Base-by-base conservation (phyloP, 306 rosid genomes). In the Vigna mungo region DNA sequence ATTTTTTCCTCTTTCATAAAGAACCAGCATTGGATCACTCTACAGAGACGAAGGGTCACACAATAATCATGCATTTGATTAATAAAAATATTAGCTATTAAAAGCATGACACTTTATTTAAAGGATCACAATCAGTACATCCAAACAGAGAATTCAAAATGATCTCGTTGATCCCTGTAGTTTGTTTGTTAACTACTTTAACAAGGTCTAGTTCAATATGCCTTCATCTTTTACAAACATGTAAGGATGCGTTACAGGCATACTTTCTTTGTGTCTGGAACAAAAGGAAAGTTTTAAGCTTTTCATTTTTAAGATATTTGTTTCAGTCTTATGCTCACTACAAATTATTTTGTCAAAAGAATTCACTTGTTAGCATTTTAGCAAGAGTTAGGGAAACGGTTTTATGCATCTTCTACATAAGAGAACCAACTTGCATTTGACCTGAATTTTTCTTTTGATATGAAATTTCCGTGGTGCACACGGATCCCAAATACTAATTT, bases 1-100 rank as follows among this genome's bases (percentile, higher is more conserved):
- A 80, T 96, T 94, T 84, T 85, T 91, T 66, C 90, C 92, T 88
- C 68, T 92, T 76, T 86, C 20, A 78, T 91, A 92, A 80, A 86
- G 82, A 81, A 96, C 87, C 86, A 91, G 54, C 92, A 96, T 88
- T 10, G 99, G 97, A 86, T 96, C 99, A 63, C 98, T 96, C 99
- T 96, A 82, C 77, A 85, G 74, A 64, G 79, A 78, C n/a, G 36
- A 64, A 53, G 55, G 18, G 1, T 43, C 37, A 53, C 60, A 73
- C 82, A 72, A 74, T 32, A 84, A 78, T 55, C 76, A 72, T 20
- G 63, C 30, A 58, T 52, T 69, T 18, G 74, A 81, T 25, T 73
- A 52, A 79, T 47, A 43, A 62, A 46, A 62, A 70, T 49, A 77
- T 37, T 58, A 17, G 47, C 43, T 32, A 72, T 60, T 55, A 37